A percentile compares a stretch with the other conserved stretches of the same genome.
Conservation (phyloP, 441 rosid genomes). For the Jatropha podagrica region DNA sequence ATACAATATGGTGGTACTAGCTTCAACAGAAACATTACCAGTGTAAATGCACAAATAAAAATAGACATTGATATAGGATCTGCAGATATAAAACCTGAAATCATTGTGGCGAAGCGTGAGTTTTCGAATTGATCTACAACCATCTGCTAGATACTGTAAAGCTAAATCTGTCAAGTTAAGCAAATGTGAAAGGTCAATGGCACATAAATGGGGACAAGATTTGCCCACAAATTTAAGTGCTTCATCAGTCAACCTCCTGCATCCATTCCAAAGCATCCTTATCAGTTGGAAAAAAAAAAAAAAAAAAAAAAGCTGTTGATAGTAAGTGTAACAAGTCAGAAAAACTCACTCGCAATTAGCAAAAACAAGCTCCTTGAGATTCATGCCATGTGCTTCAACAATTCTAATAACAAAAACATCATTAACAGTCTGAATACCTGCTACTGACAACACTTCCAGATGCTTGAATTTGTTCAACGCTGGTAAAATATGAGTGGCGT, state of each 20-base stretch:
- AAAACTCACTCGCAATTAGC: slow-evolving; percentile 43
- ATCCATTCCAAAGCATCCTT: slow-evolving; percentile 22
- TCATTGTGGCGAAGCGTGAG: slow-evolving; percentile 37
- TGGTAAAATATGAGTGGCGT: slow-evolving; percentile 26
- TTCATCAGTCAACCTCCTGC: slow-evolving; percentile 46
- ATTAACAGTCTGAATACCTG: slow-evolving; percentile 30
- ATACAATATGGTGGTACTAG: neutral
- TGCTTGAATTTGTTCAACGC: slow-evolving; percentile 31
- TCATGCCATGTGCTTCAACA: slow-evolving; percentile 26
- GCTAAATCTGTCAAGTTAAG: slow-evolving; percentile 37
- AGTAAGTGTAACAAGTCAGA: neutral
- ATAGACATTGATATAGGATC: slow-evolving; percentile 5
- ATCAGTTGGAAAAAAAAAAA: slow-evolving; percentile 12
- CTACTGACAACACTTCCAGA: slow-evolving; percentile 43
- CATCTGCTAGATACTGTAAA: slow-evolving; percentile 37
- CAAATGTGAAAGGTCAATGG: slow-evolving; percentile 46
- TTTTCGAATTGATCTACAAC: slow-evolving; percentile 39
- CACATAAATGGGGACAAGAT: slow-evolving; percentile 37
- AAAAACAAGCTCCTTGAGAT: slow-evolving; percentile 46
- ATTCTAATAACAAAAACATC: slow-evolving; percentile 32
- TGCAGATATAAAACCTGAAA: slow-evolving; percentile 40
- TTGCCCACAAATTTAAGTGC: slow-evolving; percentile 35
- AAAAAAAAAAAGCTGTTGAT: neutral
- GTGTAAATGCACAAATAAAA: neutral
- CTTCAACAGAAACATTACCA: neutral